Conservation (phyloP, 2,329 filamentous ascomycete species). For the Colletotrichum eleusines region DNA sequence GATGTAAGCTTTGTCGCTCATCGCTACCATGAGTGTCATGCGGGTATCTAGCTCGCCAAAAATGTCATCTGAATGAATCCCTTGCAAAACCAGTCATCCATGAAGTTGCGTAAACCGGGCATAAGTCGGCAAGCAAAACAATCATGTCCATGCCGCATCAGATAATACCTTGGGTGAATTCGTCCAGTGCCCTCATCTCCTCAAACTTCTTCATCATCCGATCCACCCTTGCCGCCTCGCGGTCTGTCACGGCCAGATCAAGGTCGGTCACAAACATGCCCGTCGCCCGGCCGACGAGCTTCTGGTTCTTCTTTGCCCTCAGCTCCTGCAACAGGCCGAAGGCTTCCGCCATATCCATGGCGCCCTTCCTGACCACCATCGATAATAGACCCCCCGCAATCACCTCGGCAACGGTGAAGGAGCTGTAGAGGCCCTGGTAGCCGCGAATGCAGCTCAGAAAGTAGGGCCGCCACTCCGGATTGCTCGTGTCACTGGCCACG, state of each 20-base stretch:
- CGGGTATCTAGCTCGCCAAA: background rate
- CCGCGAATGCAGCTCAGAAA: slow-evolving; percentile 54
- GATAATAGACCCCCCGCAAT: slow-evolving; percentile 52
- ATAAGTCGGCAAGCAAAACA: background rate
- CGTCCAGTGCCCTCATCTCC: slow-evolving; percentile 40
- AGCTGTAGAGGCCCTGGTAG: slow-evolving; percentile 51
- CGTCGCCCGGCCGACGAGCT: slow-evolving; percentile 47
- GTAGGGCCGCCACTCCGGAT: slow-evolving; percentile 51
- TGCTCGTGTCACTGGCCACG: slow-evolving; percentile 47
- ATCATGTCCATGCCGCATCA: background rate
- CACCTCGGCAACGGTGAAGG: slow-evolving; percentile 52
- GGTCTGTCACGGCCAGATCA: slow-evolving; percentile 51
- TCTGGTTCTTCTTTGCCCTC: slow-evolving; percentile 44
- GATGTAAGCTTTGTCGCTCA: background rate
- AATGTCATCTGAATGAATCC: background rate
- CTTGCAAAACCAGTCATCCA: background rate
- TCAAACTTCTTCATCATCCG: slow-evolving; percentile 51
- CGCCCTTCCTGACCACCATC: slow-evolving; percentile 51
- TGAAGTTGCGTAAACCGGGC: background rate
- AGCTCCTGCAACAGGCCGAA: slow-evolving; percentile 49
- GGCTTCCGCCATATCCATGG: slow-evolving; percentile 48
- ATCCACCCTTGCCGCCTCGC: slow-evolving; percentile 50
- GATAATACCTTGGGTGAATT: slow-evolving; percentile 32
- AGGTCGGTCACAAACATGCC: slow-evolving; percentile 52
- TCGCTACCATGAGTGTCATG: background rate